Percentiles rank a stretch among this genome's conserved stretches.
Conservation (phyloP, 2,329 filamentous ascomycete genomes). For the Clarireedia paspali region DNA sequence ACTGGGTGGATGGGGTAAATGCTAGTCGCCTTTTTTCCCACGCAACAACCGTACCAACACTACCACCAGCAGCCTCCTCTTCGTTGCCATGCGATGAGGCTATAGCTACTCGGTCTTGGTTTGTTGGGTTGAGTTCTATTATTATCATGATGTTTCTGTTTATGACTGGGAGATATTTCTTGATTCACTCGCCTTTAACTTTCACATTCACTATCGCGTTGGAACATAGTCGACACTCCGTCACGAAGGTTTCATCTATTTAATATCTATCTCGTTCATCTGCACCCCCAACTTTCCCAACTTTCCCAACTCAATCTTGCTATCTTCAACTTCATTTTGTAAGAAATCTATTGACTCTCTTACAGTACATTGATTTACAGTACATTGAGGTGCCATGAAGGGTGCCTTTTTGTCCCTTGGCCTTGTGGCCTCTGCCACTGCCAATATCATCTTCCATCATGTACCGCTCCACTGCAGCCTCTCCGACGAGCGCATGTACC, state of each 20-base stretch:
- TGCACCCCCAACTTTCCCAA: neutral
- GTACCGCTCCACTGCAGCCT: slow-evolving; percentile 37
- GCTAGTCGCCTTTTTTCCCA: neutral
- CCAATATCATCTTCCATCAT: slow-evolving; percentile 42
- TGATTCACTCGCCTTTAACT: too few relatives aligned
- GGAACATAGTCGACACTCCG: too few relatives aligned
- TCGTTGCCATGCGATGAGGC: neutral
- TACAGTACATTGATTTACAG: slow-evolving; percentile 10
- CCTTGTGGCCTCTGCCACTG: slow-evolving; percentile 32
- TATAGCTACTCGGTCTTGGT: too few relatives aligned
- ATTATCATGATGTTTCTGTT: too few relatives aligned
- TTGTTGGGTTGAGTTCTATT: too few relatives aligned
- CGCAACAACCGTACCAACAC: neutral
- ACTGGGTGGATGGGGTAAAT: slow-evolving; percentile 2
- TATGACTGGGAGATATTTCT: too few relatives aligned
- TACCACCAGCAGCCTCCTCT: neutral
- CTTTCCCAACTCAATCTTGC: neutral
- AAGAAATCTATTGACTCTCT: slow-evolving; percentile 1
- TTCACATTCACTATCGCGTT: too few relatives aligned
- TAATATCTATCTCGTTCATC: neutral
- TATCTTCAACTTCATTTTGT: neutral
- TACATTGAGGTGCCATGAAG: slow-evolving; percentile 23
- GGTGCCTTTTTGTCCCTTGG: slow-evolving; percentile 20
- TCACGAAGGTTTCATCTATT: too few relatives aligned
- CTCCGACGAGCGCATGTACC: slow-evolving; percentile 21